phyloP scores from a whole-genome alignment of 306 rosid genomes.

The Citrullus mucosospermus region DNA sequence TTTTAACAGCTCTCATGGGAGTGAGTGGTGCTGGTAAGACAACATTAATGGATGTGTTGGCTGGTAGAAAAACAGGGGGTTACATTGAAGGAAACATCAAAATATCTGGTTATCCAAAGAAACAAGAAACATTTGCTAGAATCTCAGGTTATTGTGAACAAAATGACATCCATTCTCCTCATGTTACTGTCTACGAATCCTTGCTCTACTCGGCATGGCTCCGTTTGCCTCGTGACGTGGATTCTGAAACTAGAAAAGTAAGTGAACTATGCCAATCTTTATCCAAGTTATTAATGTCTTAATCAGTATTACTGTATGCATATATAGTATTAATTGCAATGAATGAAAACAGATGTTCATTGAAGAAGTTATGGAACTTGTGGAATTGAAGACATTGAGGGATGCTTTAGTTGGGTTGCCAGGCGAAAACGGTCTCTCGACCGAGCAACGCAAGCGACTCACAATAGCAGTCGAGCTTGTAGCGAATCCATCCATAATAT shows the following conservation, averaged over 20 bases:
- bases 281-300: not conserved
- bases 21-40: conserved; percentile 98
- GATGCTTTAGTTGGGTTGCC: conserved; percentile 39
- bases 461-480: conserved; percentile 49
- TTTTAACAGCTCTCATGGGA: conserved; percentile 91
- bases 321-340: not conserved
- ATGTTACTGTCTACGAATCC: conserved; percentile 65
- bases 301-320: too few species aligned
- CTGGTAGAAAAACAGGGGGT: conserved; percentile 88
- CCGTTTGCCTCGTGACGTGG: conserved; percentile 40
- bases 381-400: conserved; percentile 31
- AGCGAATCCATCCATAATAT: conserved; percentile 43
- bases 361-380: conserved; percentile 46
- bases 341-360: conserved; percentile 24
- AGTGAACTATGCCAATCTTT: not conserved
- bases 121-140: conserved; percentile 83
- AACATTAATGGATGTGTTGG: conserved; percentile 86
- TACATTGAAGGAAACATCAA: conserved; percentile 56
- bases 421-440: conserved; percentile 35
- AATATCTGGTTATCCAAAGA: conserved; percentile 76
- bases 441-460: conserved; percentile 41
- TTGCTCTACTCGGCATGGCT: conserved; percentile 70
- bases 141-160: conserved; percentile 92
- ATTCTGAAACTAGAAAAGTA: conserved; percentile 42
- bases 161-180: conserved; percentile 75